phyloP scores from a whole-genome alignment of 306 rosid genomes.

The Hippophae tibetana region DNA sequence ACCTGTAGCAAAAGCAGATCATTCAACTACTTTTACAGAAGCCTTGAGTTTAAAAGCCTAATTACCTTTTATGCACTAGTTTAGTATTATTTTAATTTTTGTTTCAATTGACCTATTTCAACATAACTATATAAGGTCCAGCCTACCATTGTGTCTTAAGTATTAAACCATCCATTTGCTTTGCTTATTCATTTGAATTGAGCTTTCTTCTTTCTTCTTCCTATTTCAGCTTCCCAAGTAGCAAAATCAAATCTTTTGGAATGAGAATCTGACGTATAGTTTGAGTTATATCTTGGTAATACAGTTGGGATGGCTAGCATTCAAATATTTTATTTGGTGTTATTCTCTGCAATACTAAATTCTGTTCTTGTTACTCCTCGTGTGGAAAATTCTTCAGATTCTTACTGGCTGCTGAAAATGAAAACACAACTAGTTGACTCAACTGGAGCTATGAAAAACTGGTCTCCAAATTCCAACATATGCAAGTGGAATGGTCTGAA shows the following conservation, averaged over 20 bases:
- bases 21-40: not conserved
- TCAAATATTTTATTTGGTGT: slow-evolving; percentile 33
- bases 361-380: slow-evolving; percentile 29
- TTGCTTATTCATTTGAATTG: slow-evolving; percentile 8
- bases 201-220: slow-evolving; percentile 6
- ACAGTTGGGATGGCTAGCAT: slow-evolving; percentile 30
- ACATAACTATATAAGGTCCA: slow-evolving; percentile 38
- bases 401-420: slow-evolving; percentile 54
- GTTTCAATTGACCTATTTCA: slow-evolving; percentile 20
- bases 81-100: slow-evolving; percentile 6
- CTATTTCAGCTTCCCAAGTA: slow-evolving; percentile 13
- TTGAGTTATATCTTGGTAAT: slow-evolving; percentile 8
- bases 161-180: slow-evolving; percentile 15
- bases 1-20: too few species aligned
- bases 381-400: slow-evolving; percentile 36
- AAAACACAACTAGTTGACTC: slow-evolving; percentile 66
- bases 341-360: slow-evolving; percentile 31
- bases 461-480: slow-evolving; percentile 49
- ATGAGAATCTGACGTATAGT: not conserved
- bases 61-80: slow-evolving; percentile 16
- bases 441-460: slow-evolving; percentile 42
- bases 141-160: slow-evolving; percentile 15
- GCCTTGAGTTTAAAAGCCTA: slow-evolving; percentile 16
- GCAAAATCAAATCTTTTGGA: slow-evolving; percentile 27
- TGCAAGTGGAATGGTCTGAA: slow-evolving; percentile 73